These are phyloP conservation scores for Linum lewisii DNA, from an alignment of 345 rosid species.

Conservation along the genomic window DNA sequence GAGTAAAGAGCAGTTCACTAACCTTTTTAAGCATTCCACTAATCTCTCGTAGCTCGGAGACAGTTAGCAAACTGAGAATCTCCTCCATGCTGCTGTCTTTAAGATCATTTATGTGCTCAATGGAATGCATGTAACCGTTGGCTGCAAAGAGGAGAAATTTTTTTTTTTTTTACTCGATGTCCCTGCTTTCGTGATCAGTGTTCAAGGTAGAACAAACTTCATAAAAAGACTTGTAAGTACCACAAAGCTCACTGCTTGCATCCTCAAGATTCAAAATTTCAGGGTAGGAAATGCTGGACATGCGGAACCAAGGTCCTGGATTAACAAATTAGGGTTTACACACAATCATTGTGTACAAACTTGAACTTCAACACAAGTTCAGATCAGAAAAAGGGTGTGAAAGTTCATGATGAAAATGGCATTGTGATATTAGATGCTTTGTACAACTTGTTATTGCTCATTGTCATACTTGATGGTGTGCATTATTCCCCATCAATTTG, in stretches of 20 bases:
- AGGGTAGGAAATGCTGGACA: conserved; percentile 54
- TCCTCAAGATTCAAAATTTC: conserved; percentile 50
- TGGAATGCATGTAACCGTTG: conserved; percentile 36
- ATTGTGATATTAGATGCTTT: too few species aligned
- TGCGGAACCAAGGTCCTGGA: conserved; percentile 84
- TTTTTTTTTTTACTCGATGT: conserved; percentile 1
- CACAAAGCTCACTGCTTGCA: conserved; percentile 53
- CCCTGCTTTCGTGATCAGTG: conserved; percentile 1
- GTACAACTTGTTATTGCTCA: too few species aligned
- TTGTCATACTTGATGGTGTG: too few species aligned
- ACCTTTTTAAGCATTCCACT: conserved; percentile 46
- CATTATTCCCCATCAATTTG: too few species aligned
- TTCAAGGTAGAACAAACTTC: conserved; percentile 2
- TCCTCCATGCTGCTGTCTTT: conserved; percentile 33
- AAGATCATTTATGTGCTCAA: conserved; percentile 33
- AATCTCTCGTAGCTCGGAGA: conserved; percentile 68
- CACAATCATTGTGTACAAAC: neutral
- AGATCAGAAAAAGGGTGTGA: too few species aligned
- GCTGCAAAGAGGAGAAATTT: conserved; percentile 29
- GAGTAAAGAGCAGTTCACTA: conserved; percentile 3
- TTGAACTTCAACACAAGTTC: too few species aligned
- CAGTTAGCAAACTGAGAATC: conserved; percentile 43
- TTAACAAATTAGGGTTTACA: neutral
- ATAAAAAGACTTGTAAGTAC: conserved; percentile 22
- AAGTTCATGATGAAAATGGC: too few species aligned